Evolutionary conservation across 768 basidiomycete species (phyloP), one percentile per base, ranked within the genome.

Genomic region (Pisolithus marmoratus): DNA sequence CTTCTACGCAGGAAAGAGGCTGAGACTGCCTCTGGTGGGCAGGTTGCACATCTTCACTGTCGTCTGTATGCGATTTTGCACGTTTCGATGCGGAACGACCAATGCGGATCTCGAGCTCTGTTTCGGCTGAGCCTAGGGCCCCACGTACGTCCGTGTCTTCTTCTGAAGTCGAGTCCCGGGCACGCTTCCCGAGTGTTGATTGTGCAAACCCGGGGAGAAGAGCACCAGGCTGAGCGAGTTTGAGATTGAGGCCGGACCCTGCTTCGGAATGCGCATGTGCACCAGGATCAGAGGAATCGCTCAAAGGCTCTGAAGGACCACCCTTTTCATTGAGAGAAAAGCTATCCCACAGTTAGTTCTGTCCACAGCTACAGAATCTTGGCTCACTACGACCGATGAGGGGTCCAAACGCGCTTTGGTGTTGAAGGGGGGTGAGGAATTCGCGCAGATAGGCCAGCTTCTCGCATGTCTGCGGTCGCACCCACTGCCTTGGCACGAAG

Each of bases 161-260:
- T 56, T 74, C 78, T 11, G 72, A 69, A 8, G 72, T 66, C 2
- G 79, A 71, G 55, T 81, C 80, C 54, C 85, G 74, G 47, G 73
- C 77, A 31, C 84, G 80, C 63, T 88, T 89, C n/a, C 87, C 86
- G 17, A 88, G 73, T 27, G 74, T 70, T 20, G 69, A 75, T 40
- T 74, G 71, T 4, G 77, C 66, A 52, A 74, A 62, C 11, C 73
- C 76, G 38, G 76, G 62, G 17, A 68, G 53, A 41, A 68, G 57
- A 38, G 46, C 54, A 34, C 60, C 51, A 12, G 50, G 22, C 36
- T 60, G 57, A 17, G 42, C 53, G 23, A 53, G 53, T 24, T 55
- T 55, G 22, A 24, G 37, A 8, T 55, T 55, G 36, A 51, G 34
- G 20, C 20, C n/a, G 9, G 55, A 23, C 47, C 46, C 55, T 42